Conservation (phyloP, 768 basidiomycete species). For the Tricholoma furcatifolium region DNA sequence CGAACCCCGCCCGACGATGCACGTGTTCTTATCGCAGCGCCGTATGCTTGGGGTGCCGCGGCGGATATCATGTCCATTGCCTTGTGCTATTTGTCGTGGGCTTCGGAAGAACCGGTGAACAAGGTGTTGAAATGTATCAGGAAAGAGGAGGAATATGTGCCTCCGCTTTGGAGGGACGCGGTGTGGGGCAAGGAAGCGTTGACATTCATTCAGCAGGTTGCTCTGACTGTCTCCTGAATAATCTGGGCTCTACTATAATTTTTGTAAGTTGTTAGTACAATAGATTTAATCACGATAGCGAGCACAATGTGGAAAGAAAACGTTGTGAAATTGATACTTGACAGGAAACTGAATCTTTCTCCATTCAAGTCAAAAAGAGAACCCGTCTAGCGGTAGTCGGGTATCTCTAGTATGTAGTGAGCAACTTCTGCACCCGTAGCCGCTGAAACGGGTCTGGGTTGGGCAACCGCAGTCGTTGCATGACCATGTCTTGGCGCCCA, state of each 20-base stretch:
- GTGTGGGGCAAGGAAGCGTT: slow-evolving; percentile 17
- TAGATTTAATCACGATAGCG: too few relatives aligned
- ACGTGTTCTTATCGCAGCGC: slow-evolving; percentile 22
- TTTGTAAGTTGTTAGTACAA: too few relatives aligned
- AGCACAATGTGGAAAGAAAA: too few relatives aligned
- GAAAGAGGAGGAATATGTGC: slow-evolving; percentile 18
- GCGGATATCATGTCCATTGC: slow-evolving; percentile 25
- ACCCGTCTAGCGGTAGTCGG: slow-evolving; percentile 27
- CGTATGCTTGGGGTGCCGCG: slow-evolving; percentile 13
- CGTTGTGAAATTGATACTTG: too few relatives aligned
- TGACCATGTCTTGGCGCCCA: slow-evolving; percentile 12
- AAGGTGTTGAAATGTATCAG: slow-evolving; percentile 21
- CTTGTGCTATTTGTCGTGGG: slow-evolving; percentile 24
- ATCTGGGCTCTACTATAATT: background rate
- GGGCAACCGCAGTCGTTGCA: background rate
- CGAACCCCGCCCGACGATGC: slow-evolving; percentile 11
- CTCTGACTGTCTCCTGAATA: slow-evolving; percentile 4
- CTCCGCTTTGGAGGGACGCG: slow-evolving; percentile 19
- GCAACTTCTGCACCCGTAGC: slow-evolving; percentile 5
- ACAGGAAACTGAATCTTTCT: too few relatives aligned
- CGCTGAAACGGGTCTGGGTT: slow-evolving; percentile 2
- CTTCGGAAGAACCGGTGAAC: slow-evolving; percentile 17
- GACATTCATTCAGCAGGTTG: slow-evolving; percentile 16
- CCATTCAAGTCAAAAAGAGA: background rate
- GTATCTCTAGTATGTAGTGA: slow-evolving; percentile 8